Percentiles rank a stretch among this genome's conserved stretches.
phyloP scores from a whole-genome alignment of 1,284 basidiomycete genomes.

The Mixia osmundae region DNA sequence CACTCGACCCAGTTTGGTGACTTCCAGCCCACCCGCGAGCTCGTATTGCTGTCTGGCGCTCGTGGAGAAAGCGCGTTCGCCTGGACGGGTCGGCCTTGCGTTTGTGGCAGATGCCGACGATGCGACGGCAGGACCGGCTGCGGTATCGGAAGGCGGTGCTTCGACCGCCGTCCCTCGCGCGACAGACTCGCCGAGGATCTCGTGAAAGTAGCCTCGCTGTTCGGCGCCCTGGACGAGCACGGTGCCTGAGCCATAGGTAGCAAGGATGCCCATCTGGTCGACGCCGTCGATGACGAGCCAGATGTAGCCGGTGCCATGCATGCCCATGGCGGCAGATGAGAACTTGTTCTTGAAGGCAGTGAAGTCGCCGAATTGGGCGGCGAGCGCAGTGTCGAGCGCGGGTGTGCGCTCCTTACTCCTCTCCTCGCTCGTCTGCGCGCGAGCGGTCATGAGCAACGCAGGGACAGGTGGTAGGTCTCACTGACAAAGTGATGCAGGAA shows the following conservation, averaged over 20 bases:
- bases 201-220: constrained; percentile 20
- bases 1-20: not conserved
- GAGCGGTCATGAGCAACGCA: no score
- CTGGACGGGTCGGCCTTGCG: no score
- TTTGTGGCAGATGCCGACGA: no score
- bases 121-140: not conserved
- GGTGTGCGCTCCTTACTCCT: constrained; percentile 31
- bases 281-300: constrained; percentile 60
- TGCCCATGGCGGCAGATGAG: constrained; percentile 48
- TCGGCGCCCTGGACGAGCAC: constrained; percentile 37
- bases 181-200: constrained; percentile 7
- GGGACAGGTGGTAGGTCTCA: constrained; percentile 23
- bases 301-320: constrained; percentile 55
- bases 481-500: constrained; percentile 67
- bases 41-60: not conserved
- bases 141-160: not conserved
- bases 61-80: no score
- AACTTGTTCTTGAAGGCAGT: constrained; percentile 49
- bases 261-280: constrained; percentile 39
- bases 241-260: constrained; percentile 75
- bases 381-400: constrained; percentile 20
- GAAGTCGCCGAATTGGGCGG: constrained; percentile 36
- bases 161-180: constrained; percentile 1
- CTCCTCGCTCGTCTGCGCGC: constrained; percentile 12
- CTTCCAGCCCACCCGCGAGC: not conserved